Evolutionary conservation across 495 filamentous ascomycete genomes (phyloP), one percentile per base, ranked within the genome.

Genomic region (Penicillium robsamsonii): DNA sequence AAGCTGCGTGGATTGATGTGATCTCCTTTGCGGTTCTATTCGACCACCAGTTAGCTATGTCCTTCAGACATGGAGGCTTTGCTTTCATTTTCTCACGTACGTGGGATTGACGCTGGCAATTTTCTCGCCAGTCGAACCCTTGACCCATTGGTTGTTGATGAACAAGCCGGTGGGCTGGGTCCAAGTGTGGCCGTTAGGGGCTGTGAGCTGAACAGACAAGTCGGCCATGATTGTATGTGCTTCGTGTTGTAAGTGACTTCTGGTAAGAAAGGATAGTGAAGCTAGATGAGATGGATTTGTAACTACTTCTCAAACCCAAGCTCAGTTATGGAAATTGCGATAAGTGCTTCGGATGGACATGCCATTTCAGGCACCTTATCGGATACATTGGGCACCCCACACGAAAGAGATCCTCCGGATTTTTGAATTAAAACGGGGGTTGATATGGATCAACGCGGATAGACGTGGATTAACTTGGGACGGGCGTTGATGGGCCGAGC

Each of bases 141-240:
- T 83, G 56, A 96, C 88, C 68, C 91, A 97, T 70, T 95, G 87
- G 61, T 96, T 96, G 75, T 95, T 92, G 76, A 97, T 96, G 74
- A 96, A 96, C 37, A 97, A 80, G 22, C 92, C 92, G 17, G 82
- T 79, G 1, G 86, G 87, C 68, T 91, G 87, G 4, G 75, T 82
- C 72, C 90, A 88, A 58, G 85, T 89, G 62, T 72, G 80, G 65
- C 92, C 92, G 74, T 97, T 97, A 8, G 92, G 92, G 29, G 63
- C 66, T 29, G 58, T 67, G 47, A 63, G 55, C 38, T 69, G 63
- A 22, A 69, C 61, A 33, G 61, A 62, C 55, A 66, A 58, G 40
- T 62, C 59, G 50, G 63, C 50, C 63, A 67, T 65, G 24, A 38
- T 59, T 54, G 25, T 46, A 56, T 42, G 45, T 41, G 4, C 24